Evolutionary conservation across 108 stramenopile species (phyloP), one percentile per base, ranked within the genome.

Genomic region (Conticribra weissflogii): DNA sequence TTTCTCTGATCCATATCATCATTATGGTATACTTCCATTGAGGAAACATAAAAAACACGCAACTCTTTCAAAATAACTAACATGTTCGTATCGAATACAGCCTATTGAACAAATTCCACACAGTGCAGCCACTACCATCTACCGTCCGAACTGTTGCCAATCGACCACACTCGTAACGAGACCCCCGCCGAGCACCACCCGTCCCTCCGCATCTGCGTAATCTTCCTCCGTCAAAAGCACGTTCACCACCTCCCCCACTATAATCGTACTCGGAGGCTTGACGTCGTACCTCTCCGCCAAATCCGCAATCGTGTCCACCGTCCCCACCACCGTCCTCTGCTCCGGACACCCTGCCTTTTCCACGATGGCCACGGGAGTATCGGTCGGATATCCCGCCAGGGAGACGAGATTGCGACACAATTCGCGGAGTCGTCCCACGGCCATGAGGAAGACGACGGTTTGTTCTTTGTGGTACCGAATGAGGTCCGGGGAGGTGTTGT

Each of bases 361-460:
- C 23, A 96, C 85, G 69, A 96, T 93, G 5, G 81, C 91, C 8
- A 93, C 95, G 9, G 92, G 87, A 34, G 92, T 93, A 3, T 88
- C 67, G 4, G 29, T 36, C 0, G 95, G 95, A 70, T 90, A 96
- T 21, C 79, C 79, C 4, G 92, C 90, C 78, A 83, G 21, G 16
- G 47, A 31, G 0, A 88, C 72, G 23, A 93, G 67, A 29, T 82
- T 71, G 9, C 80, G 68, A 48, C 82, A 87, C 14, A 96, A 61
- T 52, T 85, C 63, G 4, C 87, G 49, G 19, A 96, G 46, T 34
- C 95, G 66, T 34, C 95, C 95, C 46, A 96, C 91, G 17, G 92
- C 92, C 95, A 96, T 96, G 28, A 96, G 61, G 79, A 96, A 93
- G 1, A 96, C 95, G 31, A 96, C 79, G 9, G 95, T 96, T 74